Conservation (phyloP, 176 grass and related monocot species). For the Ensete glaucum region DNA sequence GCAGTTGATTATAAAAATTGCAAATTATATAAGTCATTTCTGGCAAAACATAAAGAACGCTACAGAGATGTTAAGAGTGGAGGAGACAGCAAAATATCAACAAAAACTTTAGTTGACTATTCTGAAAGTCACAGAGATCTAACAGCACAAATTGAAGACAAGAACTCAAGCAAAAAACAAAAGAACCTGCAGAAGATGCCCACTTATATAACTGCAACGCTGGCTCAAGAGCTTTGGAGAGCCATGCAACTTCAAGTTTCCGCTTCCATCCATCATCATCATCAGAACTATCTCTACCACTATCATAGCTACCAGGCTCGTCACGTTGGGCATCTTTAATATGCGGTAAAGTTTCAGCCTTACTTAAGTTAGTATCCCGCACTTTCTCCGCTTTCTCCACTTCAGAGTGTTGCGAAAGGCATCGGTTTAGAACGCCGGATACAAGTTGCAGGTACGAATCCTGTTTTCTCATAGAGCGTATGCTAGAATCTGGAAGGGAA, state of each 20-base stretch:
- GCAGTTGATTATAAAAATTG: background rate
- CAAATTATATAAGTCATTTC: background rate
- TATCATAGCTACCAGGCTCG: background rate
- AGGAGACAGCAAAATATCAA: background rate
- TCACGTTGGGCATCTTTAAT: slow-evolving; percentile 19
- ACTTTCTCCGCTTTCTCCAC: slow-evolving; percentile 17
- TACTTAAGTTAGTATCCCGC: background rate
- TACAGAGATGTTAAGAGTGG: background rate
- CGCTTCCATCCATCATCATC: slow-evolving; percentile 40
- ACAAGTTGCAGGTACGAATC: slow-evolving; percentile 24
- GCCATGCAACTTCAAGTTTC: slow-evolving; percentile 82
- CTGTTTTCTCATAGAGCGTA: slow-evolving; percentile 18
- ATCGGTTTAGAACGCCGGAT: slow-evolving; percentile 24
- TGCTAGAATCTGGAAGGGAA: slow-evolving; percentile 23
- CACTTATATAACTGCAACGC: slow-evolving; percentile 76
- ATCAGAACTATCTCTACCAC: slow-evolving; percentile 26
- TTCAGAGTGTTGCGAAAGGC: slow-evolving; percentile 34
- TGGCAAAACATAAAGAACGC: background rate
- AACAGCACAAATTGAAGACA: background rate
- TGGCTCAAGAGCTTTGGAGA: slow-evolving; percentile 77
- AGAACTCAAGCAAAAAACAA: background rate
- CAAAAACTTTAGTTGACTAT: background rate
- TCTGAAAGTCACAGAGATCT: background rate
- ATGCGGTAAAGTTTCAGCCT: slow-evolving; percentile 21
- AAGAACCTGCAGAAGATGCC: slow-evolving; percentile 46